Evolutionary conservation across 371 early-diverging fungal genomes (phyloP).

Genomic region (Mucor irregularis): DNA sequence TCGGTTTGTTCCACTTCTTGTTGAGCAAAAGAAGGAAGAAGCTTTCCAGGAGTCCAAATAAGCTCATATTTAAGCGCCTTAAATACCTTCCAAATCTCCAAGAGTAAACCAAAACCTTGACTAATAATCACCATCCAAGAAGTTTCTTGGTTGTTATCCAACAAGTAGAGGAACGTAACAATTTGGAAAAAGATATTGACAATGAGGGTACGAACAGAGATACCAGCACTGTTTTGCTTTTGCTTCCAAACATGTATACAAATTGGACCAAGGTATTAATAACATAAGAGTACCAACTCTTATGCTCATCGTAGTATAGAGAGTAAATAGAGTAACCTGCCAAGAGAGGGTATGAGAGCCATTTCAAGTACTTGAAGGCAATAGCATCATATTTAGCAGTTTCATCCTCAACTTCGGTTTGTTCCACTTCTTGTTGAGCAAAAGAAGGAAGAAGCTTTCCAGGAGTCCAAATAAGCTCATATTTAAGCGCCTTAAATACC

Average conservation of each 20-base stretch:
- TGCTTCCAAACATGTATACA: constrained; percentile 83
- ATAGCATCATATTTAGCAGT: constrained; percentile 89
- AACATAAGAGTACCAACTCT: constrained; percentile 93
- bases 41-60: constrained; percentile 46
- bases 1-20: constrained; percentile 52
- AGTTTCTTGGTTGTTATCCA: constrained; percentile 87
- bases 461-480: constrained; percentile 51
- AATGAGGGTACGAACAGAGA: constrained; percentile 82
- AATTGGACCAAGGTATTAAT: constrained; percentile 86
- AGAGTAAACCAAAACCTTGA: constrained; percentile 74
- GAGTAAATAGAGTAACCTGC: constrained; percentile 85
- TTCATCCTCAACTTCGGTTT: constrained; percentile 69
- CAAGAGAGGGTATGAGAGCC: constrained; percentile 80
- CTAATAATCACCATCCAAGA: constrained; percentile 86
- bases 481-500: constrained; percentile 80
- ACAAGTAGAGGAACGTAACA: constrained; percentile 85
- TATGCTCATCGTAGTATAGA: constrained; percentile 82
- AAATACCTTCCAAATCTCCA: constrained; percentile 91
- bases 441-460: constrained; percentile 51
- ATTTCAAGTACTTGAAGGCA: constrained; percentile 86
- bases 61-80: constrained; percentile 78
- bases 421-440: constrained; percentile 31
- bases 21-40: constrained; percentile 40
- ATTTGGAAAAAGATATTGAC: constrained; percentile 85
- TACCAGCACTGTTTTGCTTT: constrained; percentile 79